Base-by-base conservation (phyloP, 2,329 filamentous ascomycete genomes). In the Trichophyton simii region DNA sequence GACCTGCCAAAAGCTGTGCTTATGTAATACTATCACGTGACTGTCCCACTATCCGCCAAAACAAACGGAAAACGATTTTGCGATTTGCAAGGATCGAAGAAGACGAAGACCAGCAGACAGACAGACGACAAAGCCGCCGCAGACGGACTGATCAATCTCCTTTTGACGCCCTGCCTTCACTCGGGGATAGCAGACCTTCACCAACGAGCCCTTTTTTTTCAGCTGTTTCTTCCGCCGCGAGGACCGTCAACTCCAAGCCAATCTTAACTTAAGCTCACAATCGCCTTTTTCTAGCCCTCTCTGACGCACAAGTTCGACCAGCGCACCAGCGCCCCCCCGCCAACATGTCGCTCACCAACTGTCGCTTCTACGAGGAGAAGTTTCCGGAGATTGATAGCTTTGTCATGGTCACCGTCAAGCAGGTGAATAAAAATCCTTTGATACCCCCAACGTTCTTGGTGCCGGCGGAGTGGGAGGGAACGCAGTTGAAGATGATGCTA, bases 381-480 rank as follows among this genome's bases (percentile, higher is more conserved):
- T 96, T 88, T 73, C 91, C 91, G 63, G 94, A 97, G 83, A 92
- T 99, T 75, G 94, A 99, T 79, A 95, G 90, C 82, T 97, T 96
- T 79, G 95, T 99, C 75, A 99, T 99, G 94, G 94, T 99, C 76
- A 99, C 97, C 78, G 94, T 97, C 71, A 95, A 96, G 84, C 91
- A 96, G 86, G 88, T 91, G 74, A 50, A 72, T 55, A n/a, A n/a
- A 7, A 38, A 3, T 11, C 11, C 2, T 18, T 18, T 36, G 34
- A 36, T 25, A 18, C 13, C 13, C 41, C 18, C 18, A 18, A 25
- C 13, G 13, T 28, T 25, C 18, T 13, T 20, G 6, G 13, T 34
- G 25, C 5, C 6, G 15, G n/a, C 9, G 22, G 11, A 22, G 54
- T 15, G 36, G 28, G 31, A 13, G 11, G 34, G 9, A 13, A 13